Conservation (phyloP, 192 early-diverging fungal species). For the Coemansia guatemalensis region DNA sequence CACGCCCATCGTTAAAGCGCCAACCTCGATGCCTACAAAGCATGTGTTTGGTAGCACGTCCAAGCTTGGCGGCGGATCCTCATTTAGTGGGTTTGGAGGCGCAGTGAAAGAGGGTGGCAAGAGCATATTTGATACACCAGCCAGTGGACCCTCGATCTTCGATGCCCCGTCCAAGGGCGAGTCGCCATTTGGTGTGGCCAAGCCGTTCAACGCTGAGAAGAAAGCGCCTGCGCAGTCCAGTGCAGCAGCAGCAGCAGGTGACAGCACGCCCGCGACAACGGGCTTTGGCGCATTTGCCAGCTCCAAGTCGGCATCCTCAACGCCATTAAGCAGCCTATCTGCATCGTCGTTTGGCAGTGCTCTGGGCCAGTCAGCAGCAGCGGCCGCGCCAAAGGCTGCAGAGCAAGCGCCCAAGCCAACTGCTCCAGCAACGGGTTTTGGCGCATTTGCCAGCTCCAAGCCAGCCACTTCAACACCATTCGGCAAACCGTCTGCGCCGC, state of each 20-base stretch:
- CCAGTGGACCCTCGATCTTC: conserved; percentile 26
- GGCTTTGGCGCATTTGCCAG: neutral
- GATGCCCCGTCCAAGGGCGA: conserved; percentile 13
- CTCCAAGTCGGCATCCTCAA: neutral
- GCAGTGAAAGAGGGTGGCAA: conserved; percentile 1
- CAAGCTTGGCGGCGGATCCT: conserved; percentile 3
- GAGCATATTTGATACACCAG: conserved; percentile 34
- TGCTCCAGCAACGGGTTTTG: neutral
- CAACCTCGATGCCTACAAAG: conserved; percentile 18
- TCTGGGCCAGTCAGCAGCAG: neutral
- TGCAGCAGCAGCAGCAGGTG: neutral
- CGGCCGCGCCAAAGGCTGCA: too few species aligned
- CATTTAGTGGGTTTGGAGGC: conserved; percentile 24
- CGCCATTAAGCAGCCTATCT: too few species aligned
- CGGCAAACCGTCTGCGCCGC: neutral
- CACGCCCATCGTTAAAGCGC: conserved; percentile 25
- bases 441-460: neutral
- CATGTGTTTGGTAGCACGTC: conserved; percentile 38
- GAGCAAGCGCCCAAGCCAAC: too few species aligned
- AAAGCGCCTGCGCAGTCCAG: neutral
- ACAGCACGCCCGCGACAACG: neutral
- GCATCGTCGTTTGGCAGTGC: too few species aligned
- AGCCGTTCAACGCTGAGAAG: conserved; percentile 8
- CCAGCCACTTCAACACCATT: neutral
- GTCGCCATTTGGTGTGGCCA: conserved; percentile 2